Conservation (phyloP, 1,284 basidiomycete genomes). For the Malassezia brasiliensis region DNA sequence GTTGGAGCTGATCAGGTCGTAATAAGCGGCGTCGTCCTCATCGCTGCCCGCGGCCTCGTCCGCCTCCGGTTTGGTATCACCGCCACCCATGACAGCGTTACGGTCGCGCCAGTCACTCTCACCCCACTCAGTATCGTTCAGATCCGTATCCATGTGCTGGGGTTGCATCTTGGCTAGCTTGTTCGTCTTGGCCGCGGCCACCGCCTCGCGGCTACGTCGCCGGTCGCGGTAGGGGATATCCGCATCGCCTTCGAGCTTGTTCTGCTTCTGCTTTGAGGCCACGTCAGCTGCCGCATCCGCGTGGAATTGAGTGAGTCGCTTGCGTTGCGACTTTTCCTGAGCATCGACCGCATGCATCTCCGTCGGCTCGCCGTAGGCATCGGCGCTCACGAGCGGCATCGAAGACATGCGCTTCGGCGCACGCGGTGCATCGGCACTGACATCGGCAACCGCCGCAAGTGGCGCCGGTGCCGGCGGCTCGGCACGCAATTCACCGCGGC, state of each 20-base stretch:
- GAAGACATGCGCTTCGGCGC: neutral
- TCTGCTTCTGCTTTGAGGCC: slow-evolving; percentile 18
- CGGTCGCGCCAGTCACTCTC: slow-evolving; percentile 39
- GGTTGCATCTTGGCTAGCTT: slow-evolving; percentile 23
- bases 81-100: slow-evolving; percentile 36
- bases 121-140: slow-evolving; percentile 34
- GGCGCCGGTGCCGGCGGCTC: neutral
- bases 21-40: slow-evolving; percentile 38
- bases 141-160: slow-evolving; percentile 20
- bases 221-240: slow-evolving; percentile 47
- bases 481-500: neutral
- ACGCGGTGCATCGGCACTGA: slow-evolving; percentile 18
- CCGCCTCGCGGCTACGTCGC: slow-evolving; percentile 34
- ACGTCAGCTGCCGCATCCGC: slow-evolving; percentile 26
- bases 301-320: slow-evolving; percentile 40
- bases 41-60: slow-evolving; percentile 18
- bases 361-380: slow-evolving; percentile 36
- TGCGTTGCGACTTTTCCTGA: slow-evolving; percentile 34
- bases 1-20: slow-evolving; percentile 35
- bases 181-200: slow-evolving; percentile 36
- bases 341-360: slow-evolving; percentile 29
- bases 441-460: slow-evolving; percentile 15
- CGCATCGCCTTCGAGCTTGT: slow-evolving; percentile 37
- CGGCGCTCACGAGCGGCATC: neutral
- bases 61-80: slow-evolving; percentile 4